A percentile compares a stretch with the other conserved stretches of the same genome.
These are phyloP conservation scores for Sophora flavescens DNA, from an alignment of 306 rosid genomes.

Conservation along the genomic window DNA sequence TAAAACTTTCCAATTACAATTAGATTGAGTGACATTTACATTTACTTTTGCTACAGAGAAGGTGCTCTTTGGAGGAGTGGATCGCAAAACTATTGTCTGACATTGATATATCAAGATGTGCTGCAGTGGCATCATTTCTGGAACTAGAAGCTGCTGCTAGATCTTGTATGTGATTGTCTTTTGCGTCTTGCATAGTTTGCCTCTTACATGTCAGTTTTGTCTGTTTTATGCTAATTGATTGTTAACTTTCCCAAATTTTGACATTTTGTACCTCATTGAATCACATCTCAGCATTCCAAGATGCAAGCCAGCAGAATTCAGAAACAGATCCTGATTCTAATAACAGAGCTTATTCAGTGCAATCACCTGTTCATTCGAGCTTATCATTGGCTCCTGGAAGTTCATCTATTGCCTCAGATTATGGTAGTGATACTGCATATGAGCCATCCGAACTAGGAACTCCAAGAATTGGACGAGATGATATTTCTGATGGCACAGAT, in stretches of 20 bases:
- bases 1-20: conserved; percentile 1
- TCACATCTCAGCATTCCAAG: conserved; percentile 84
- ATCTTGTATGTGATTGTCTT: conserved; percentile 78
- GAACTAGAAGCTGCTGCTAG: conserved; percentile 99
- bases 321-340: conserved; percentile 63
- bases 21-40: conserved; percentile 30
- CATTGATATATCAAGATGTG: conserved; percentile 90
- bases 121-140: conserved; percentile 92
- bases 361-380: conserved; percentile 64
- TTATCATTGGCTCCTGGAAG: conserved; percentile 77
- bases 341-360: conserved; percentile 60
- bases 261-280: conserved; percentile 43
- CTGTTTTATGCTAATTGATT: conserved; percentile 41
- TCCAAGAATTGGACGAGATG: conserved; percentile 79
- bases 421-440: conserved; percentile 94
- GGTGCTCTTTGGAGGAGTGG: conserved; percentile 98
- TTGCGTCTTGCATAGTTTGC: conserved; percentile 45
- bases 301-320: conserved; percentile 67
- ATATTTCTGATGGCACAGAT: conserved; percentile 83
- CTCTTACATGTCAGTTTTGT: conserved; percentile 35
- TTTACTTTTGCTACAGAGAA: conserved; percentile 82
- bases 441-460: conserved; percentile 91
- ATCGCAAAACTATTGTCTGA: conserved; percentile 85
- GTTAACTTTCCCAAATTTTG: conserved; percentile 44
- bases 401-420: conserved; percentile 87